Evolutionary conservation across 2,329 filamentous ascomycete genomes (phyloP).

Genomic region (Aspergillus transmontanensis): DNA sequence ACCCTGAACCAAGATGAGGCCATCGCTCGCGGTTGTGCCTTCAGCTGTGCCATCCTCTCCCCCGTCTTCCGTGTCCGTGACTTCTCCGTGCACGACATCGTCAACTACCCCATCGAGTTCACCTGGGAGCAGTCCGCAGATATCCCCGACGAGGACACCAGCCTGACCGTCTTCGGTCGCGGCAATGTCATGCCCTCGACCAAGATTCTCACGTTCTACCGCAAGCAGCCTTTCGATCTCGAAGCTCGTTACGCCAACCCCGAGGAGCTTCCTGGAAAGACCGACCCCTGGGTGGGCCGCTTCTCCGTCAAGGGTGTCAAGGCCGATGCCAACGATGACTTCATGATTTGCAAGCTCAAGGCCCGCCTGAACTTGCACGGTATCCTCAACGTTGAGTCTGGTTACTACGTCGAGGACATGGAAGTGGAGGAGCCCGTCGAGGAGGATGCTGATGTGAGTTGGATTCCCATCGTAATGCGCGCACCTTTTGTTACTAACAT

Average conservation of each 20-base stretch:
- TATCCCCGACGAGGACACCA: slow-evolving; percentile 97
- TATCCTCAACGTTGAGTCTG: slow-evolving; percentile 92
- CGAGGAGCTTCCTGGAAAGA: slow-evolving; percentile 82
- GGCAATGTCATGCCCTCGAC: slow-evolving; percentile 97
- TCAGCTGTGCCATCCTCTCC: slow-evolving; percentile 95
- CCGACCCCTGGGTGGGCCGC: slow-evolving; percentile 91
- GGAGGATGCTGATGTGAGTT: slow-evolving; percentile 62
- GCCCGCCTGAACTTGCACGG: slow-evolving; percentile 95
- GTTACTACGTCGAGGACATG: slow-evolving; percentile 97
- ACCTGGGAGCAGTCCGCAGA: slow-evolving; percentile 98
- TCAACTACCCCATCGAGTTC: slow-evolving; percentile 98
- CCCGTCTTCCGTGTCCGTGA: slow-evolving; percentile 98
- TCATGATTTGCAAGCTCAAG: slow-evolving; percentile 99
- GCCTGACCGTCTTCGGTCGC: slow-evolving; percentile 94
- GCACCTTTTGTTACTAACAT: slow-evolving; percentile 18
- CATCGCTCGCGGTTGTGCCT: slow-evolving; percentile 90
- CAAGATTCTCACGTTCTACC: slow-evolving; percentile 99
- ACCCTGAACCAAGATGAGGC: slow-evolving; percentile 99
- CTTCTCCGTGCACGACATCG: slow-evolving; percentile 95
- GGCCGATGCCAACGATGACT: slow-evolving; percentile 89
- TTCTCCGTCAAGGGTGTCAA: slow-evolving; percentile 99
- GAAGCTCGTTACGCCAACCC: slow-evolving; percentile 92
- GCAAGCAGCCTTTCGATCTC: slow-evolving; percentile 94
- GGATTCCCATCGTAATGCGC: neutral
- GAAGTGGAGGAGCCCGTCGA: slow-evolving; percentile 93